Conservation (phyloP, 2,329 filamentous ascomycete species). For the Ophiostoma australiae region DNA sequence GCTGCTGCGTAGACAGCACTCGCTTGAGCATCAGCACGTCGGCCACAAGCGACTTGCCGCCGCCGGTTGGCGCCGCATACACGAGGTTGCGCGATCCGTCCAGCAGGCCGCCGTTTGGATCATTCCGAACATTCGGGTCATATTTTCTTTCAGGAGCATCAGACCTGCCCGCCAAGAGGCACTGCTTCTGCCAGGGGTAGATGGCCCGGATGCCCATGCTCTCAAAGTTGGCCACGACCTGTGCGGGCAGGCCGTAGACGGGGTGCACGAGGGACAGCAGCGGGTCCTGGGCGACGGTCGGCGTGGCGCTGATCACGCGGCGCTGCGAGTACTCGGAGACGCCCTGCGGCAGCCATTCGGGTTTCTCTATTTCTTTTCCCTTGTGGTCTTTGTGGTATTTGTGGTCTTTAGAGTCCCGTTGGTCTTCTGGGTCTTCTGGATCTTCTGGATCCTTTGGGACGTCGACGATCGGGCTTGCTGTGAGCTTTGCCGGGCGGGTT, state of each 20-base stretch:
- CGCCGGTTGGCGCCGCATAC: slow-evolving; percentile 75
- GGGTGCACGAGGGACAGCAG: slow-evolving; percentile 58
- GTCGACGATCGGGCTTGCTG: slow-evolving; percentile 3
- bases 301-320: slow-evolving; percentile 48
- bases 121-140: no score
- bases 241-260: slow-evolving; percentile 56
- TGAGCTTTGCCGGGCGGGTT: background rate
- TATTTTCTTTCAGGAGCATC: background rate
- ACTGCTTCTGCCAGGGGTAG: slow-evolving; percentile 75
- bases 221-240: slow-evolving; percentile 60
- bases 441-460: background rate
- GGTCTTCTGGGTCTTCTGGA: background rate
- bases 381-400: no score
- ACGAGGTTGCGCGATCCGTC: slow-evolving; percentile 63
- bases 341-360: slow-evolving; percentile 40
- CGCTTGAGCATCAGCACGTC: slow-evolving; percentile 68
- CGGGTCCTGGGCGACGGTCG: slow-evolving; percentile 48
- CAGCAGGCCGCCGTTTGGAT: slow-evolving; percentile 43
- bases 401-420: slow-evolving; percentile 22
- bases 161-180: slow-evolving; percentile 59
- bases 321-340: slow-evolving; percentile 55
- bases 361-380: slow-evolving; percentile 12
- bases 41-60: slow-evolving; percentile 71
- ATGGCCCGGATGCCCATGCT: slow-evolving; percentile 65
- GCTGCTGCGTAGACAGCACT: slow-evolving; percentile 47